Percentiles rank a stretch among this genome's conserved stretches.
Conservation (phyloP, 106 monocot species). For the Phalaenopsis equestris region DNA sequence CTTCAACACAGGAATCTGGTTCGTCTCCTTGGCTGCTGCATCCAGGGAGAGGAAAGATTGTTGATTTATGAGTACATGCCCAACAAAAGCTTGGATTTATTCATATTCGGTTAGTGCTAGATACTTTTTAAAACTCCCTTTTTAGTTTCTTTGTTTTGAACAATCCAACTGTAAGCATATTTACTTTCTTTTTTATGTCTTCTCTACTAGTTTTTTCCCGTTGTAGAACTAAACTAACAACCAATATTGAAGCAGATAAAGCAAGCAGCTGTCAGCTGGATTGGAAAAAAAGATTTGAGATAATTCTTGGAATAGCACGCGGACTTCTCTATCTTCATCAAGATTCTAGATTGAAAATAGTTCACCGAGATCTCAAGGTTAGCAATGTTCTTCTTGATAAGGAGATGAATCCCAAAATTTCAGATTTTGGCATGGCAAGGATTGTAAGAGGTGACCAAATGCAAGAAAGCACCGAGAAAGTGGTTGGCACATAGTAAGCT, state of each 20-base stretch:
- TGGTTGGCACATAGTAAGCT: neutral
- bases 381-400: neutral
- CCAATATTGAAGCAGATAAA: constrained; percentile 13
- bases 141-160: neutral
- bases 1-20: constrained; percentile 26
- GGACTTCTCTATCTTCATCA: constrained; percentile 4
- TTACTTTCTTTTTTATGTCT: too few relatives aligned
- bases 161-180: too few relatives aligned
- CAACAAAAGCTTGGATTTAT: constrained; percentile 20
- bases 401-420: constrained; percentile 2
- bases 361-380: neutral
- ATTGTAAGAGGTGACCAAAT: neutral
- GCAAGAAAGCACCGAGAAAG: constrained; percentile 2
- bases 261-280: neutral
- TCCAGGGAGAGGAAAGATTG: constrained; percentile 15
- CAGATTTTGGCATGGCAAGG: constrained; percentile 3
- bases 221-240: too few relatives aligned
- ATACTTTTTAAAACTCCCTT: neutral
- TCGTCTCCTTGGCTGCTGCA: constrained; percentile 25
- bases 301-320: constrained; percentile 24
- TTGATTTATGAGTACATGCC: constrained; percentile 26
- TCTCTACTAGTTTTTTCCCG: too few relatives aligned
- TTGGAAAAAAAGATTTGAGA: neutral
- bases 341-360: neutral
- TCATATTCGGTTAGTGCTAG: constrained; percentile 15